Conservation (phyloP, 164 flowering plant genomes). For the Magnolia changhungtana region DNA sequence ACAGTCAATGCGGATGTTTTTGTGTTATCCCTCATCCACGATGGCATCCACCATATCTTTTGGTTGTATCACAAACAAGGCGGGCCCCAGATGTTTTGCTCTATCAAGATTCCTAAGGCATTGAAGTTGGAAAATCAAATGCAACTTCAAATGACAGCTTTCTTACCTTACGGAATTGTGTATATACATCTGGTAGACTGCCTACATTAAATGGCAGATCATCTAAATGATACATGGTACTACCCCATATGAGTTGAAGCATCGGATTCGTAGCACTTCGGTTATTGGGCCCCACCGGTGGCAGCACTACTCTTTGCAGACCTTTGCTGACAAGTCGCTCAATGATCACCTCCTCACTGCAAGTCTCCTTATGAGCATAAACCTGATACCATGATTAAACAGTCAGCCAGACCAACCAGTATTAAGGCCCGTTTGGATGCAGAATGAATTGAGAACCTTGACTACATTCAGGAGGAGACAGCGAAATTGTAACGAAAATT, state of each 20-base stretch:
- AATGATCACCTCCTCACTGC: conserved; percentile 78
- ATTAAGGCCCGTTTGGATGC: not conserved
- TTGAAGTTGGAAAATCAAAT: not conserved
- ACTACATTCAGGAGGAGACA: not conserved
- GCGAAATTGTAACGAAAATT: not conserved
- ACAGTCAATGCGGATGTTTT: not conserved
- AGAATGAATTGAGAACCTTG: not conserved
- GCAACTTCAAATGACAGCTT: not conserved
- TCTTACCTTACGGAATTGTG: conserved; percentile 85
- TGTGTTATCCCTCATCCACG: not conserved
- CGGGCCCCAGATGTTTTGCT: not conserved
- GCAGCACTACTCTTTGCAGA: conserved; percentile 28
- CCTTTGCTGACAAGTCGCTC: conserved; percentile 49
- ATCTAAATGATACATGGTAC: conserved; percentile 82
- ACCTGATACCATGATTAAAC: conserved; percentile 40
- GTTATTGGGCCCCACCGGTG: conserved; percentile 15
- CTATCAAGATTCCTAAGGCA: not conserved
- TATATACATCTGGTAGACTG: conserved; percentile 76
- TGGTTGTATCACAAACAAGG: not conserved
- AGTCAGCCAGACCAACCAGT: not conserved
- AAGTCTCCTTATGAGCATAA: conserved; percentile 92
- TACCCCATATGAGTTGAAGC: conserved; percentile 81
- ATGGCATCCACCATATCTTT: not conserved
- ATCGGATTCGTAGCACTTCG: conserved; percentile 27
- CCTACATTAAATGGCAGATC: conserved; percentile 69